Conservation (phyloP, 768 basidiomycete species). For the Termitomyces sp. region DNA sequence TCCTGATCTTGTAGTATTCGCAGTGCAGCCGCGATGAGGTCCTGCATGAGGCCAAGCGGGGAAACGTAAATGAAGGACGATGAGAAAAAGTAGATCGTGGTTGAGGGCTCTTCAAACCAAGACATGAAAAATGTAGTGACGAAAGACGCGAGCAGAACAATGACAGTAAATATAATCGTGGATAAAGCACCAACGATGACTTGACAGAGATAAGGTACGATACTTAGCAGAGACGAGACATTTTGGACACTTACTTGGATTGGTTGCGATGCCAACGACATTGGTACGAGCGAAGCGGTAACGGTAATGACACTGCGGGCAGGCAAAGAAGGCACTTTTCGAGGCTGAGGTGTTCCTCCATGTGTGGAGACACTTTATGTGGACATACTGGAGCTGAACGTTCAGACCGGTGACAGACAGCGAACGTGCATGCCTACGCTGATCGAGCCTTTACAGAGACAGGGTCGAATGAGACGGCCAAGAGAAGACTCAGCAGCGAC, state of each 20-base stretch:
- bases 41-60: conserved; percentile 53
- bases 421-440: conserved; percentile 33
- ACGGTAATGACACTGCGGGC: conserved; percentile 74
- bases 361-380: conserved; percentile 69
- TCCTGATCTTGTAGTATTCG: conserved; percentile 58
- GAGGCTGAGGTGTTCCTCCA: conserved; percentile 66
- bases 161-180: conserved; percentile 52
- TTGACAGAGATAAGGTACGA: conserved; percentile 22
- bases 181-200: conserved; percentile 63
- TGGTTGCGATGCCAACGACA: conserved; percentile 70
- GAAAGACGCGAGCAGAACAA: conserved; percentile 68
- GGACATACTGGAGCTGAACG: conserved; percentile 53
- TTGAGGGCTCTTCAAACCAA: conserved; percentile 50
- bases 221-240: not conserved
- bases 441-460: conserved; percentile 75
- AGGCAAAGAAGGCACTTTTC: conserved; percentile 69
- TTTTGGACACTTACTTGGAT: conserved; percentile 46
- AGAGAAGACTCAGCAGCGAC: conserved; percentile 50
- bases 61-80: conserved; percentile 40
- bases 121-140: conserved; percentile 63
- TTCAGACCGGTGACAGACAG: conserved; percentile 10
- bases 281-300: conserved; percentile 74
- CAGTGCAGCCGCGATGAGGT: conserved; percentile 58
- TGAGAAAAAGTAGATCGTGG: conserved; percentile 31
- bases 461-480: conserved; percentile 80